Evolutionary conservation across 768 basidiomycete species (phyloP).

Genomic region (Wakefieldia striispora): DNA sequence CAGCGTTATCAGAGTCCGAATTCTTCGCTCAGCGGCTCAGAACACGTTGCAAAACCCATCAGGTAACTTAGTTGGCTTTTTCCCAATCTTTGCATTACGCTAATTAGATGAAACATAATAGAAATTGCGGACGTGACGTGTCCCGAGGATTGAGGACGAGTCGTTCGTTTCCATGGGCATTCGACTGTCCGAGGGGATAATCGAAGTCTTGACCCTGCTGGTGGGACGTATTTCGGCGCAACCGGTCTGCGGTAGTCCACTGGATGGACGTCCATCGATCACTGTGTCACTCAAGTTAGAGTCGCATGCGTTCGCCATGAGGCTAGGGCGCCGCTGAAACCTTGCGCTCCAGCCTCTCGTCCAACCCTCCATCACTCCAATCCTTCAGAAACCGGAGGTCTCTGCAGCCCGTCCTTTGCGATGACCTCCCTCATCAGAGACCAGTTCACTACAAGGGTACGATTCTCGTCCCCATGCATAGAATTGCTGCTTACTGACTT

Average conservation of each 20-base stretch:
- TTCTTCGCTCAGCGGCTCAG: constrained; percentile 2
- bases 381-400: constrained; percentile 3
- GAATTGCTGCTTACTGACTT: no score
- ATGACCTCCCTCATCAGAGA: constrained; percentile 6
- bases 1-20: not conserved
- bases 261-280: constrained; percentile 11
- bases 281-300: not conserved
- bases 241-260: not conserved
- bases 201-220: constrained; percentile 5
- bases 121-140: not conserved
- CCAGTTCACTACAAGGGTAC: constrained; percentile 9
- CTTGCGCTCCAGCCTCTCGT: constrained; percentile 1
- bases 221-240: not conserved
- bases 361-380: constrained; percentile 6
- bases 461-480: not conserved
- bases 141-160: constrained; percentile 1
- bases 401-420: not conserved
- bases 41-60: constrained; percentile 13
- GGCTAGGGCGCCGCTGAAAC: constrained; percentile 5
- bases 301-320: constrained; percentile 24
- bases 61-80: constrained; percentile 1
- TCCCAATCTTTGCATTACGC: not conserved
- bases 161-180: constrained; percentile 1
- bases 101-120: constrained; percentile 5
- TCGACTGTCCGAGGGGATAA: constrained; percentile 6